A percentile compares a stretch with the other conserved stretches of the same genome.
Conservation (phyloP, 257 asterid genomes). For the Fraxinus quadrangulata region DNA sequence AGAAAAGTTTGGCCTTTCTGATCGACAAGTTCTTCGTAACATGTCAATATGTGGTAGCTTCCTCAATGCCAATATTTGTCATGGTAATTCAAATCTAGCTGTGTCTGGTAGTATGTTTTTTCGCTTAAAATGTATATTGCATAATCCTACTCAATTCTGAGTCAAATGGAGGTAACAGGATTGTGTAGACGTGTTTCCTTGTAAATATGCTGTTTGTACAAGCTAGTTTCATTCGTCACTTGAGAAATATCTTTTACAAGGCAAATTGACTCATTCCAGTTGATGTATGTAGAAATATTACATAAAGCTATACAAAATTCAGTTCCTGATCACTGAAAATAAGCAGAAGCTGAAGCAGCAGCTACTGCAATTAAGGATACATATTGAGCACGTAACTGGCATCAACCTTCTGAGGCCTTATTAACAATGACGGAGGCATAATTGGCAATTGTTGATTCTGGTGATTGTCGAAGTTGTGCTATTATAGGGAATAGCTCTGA, state of each 20-base stretch:
- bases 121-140: no score
- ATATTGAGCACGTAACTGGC: background rate
- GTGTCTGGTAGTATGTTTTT: background rate
- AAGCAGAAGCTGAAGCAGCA: background rate
- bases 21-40: no score
- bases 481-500: slow-evolving; percentile 73
- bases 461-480: slow-evolving; percentile 83
- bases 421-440: slow-evolving; percentile 71
- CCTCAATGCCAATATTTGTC: background rate
- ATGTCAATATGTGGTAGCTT: no score
- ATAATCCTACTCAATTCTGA: no score
- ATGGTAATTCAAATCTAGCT: background rate
- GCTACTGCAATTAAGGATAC: background rate
- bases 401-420: slow-evolving; percentile 64
- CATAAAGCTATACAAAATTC: background rate
- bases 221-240: background rate
- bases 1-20: background rate
- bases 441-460: slow-evolving; percentile 82
- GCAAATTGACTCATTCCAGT: background rate
- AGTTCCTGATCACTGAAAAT: slow-evolving; percentile 6
- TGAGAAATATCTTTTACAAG: background rate
- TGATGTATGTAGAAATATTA: background rate
- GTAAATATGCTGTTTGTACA: background rate
- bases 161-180: background rate
- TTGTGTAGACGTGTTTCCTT: background rate